These are phyloP conservation scores for Nannizziopsis barbatae DNA, from an alignment of 2,329 filamentous ascomycete species.

Conservation along the genomic window DNA sequence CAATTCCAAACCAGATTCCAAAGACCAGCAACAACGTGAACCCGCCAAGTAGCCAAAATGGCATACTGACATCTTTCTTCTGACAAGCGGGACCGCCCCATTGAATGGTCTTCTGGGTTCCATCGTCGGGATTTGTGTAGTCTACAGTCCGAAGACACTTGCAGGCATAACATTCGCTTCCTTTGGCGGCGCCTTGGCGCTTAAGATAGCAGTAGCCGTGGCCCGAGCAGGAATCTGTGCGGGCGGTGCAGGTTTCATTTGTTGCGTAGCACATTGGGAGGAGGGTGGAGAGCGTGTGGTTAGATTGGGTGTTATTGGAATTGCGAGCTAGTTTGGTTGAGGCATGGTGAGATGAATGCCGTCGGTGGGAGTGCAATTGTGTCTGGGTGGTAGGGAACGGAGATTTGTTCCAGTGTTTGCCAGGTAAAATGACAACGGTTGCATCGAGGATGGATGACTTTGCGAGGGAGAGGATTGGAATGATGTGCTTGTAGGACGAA, in stretches of 20 bases:
- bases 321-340: conserved; percentile 20
- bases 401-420: conserved; percentile 18
- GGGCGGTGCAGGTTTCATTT: conserved; percentile 53
- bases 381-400: background rate
- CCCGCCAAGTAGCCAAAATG: conserved; percentile 76
- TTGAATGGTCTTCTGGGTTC: conserved; percentile 50
- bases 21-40: conserved; percentile 61
- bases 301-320: conserved; percentile 23
- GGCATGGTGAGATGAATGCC: background rate
- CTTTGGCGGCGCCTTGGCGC: conserved; percentile 37
- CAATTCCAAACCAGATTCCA: conserved; percentile 58
- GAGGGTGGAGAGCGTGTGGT: conserved; percentile 34
- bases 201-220: conserved; percentile 67
- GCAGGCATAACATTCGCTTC: conserved; percentile 63
- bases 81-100: conserved; percentile 84
- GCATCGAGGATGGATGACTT: conserved; percentile 45
- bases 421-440: conserved; percentile 46
- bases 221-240: conserved; percentile 68
- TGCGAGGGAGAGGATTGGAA: conserved; percentile 31
- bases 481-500: conserved; percentile 32
- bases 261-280: conserved; percentile 67
- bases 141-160: conserved; percentile 53
- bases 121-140: conserved; percentile 35
- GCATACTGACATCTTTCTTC: conserved; percentile 79
- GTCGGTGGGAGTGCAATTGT: background rate